These are phyloP conservation scores for Ogataea henricii DNA, from an alignment of 805 yeast genomes.

Conservation along the genomic window DNA sequence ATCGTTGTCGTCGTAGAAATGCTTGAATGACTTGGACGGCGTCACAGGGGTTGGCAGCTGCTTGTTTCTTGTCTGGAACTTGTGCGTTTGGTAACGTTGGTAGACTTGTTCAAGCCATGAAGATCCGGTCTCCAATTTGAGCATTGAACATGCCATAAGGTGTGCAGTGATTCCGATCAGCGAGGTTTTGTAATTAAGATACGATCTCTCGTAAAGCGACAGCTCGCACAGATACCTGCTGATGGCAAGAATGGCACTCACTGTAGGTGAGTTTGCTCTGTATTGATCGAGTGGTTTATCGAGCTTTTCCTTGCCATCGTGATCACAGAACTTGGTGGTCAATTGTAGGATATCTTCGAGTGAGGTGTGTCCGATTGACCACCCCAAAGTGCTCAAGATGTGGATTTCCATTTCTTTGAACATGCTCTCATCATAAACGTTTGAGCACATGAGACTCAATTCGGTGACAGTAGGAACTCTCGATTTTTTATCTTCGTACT, in stretches of 20 bases:
- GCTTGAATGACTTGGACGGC: conserved; percentile 24
- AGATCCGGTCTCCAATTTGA: conserved; percentile 48
- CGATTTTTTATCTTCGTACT: conserved; percentile 63
- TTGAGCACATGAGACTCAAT: conserved; percentile 56
- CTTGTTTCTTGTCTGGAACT: conserved; percentile 11
- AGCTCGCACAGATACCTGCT: conserved; percentile 57
- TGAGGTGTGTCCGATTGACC: conserved; percentile 47
- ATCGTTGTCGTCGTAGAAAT: conserved; percentile 21
- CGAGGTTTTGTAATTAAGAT: conserved; percentile 45
- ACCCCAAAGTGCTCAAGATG: conserved; percentile 41
- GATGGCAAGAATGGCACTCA: conserved; percentile 56
- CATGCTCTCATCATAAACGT: conserved; percentile 53
- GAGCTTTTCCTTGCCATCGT: conserved; percentile 34
- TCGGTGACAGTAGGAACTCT: conserved; percentile 59
- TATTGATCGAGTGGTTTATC: conserved; percentile 31
- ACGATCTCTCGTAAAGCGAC: conserved; percentile 50
- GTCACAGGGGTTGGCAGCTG: conserved; percentile 30
- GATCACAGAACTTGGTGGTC: conserved; percentile 38
- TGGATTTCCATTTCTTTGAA: conserved; percentile 50
- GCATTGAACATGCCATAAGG: conserved; percentile 54
- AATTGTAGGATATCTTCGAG: conserved; percentile 54
- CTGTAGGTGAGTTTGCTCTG: conserved; percentile 37
- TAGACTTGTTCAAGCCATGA: conserved; percentile 33
- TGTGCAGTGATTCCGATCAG: conserved; percentile 53
- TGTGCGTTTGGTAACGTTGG: conserved; percentile 16